A percentile compares a stretch with the other conserved stretches of the same genome.
Evolutionary conservation across 768 basidiomycete genomes (phyloP).

Genomic region (Rickenella mellea): DNA sequence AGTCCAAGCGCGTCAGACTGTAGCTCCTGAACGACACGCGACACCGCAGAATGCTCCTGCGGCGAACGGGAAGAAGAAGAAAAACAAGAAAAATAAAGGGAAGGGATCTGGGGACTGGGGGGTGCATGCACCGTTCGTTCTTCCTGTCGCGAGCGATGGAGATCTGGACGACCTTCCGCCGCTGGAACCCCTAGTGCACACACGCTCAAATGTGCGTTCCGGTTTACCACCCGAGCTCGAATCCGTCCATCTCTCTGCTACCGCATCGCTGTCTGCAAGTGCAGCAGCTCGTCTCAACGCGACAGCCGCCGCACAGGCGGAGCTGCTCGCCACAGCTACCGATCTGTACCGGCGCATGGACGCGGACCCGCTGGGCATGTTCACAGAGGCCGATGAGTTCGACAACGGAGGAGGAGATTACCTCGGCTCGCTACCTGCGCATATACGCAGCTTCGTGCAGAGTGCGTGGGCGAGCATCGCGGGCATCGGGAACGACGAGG

Average conservation of each 20-base stretch:
- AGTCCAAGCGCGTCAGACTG: not conserved
- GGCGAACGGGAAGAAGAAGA: slow-evolving; percentile 30
- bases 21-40: not conserved
- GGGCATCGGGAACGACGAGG: slow-evolving; percentile 23
- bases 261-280: slow-evolving; percentile 30
- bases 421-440: slow-evolving; percentile 49
- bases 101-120: slow-evolving; percentile 4
- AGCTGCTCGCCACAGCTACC: slow-evolving; percentile 50
- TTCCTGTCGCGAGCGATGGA: slow-evolving; percentile 13
- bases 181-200: slow-evolving; percentile 14
- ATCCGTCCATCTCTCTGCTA: slow-evolving; percentile 37
- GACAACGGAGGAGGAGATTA: slow-evolving; percentile 21
- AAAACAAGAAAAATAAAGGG: slow-evolving; percentile 34
- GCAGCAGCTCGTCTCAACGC: slow-evolving; percentile 22
- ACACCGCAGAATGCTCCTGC: slow-evolving; percentile 3
- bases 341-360: slow-evolving; percentile 53
- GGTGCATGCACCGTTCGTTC: slow-evolving; percentile 5
- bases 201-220: slow-evolving; percentile 15
- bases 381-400: not conserved
- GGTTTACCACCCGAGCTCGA: slow-evolving; percentile 39
- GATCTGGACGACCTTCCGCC: slow-evolving; percentile 20
- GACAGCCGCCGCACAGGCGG: slow-evolving; percentile 36
- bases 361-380: slow-evolving; percentile 25
- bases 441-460: slow-evolving; percentile 61
- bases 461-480: slow-evolving; percentile 21